Evolutionary conservation across 331 rosid genomes (phyloP).

Genomic region (Telfairia occidentalis): DNA sequence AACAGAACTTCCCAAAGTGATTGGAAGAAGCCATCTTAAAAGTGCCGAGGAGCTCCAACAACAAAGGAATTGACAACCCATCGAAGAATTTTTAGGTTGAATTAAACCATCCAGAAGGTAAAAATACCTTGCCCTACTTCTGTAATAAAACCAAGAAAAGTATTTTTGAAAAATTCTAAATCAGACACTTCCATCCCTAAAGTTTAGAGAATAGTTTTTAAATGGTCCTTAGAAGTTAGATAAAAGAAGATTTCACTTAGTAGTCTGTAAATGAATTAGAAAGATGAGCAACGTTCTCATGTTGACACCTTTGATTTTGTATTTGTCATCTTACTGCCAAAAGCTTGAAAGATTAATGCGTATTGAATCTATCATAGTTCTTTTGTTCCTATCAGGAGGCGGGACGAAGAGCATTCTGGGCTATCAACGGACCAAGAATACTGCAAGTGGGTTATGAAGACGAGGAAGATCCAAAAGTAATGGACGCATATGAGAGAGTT

Average conservation of each 20-base stretch:
- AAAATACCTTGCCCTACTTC: no score
- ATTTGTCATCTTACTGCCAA: neutral
- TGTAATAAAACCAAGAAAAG: neutral
- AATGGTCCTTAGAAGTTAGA: neutral
- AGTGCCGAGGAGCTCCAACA: neutral
- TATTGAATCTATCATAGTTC: neutral
- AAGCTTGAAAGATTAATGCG: neutral
- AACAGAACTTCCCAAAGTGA: no score
- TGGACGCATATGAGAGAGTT: constrained; percentile 83
- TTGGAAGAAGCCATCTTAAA: neutral
- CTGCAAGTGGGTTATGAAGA: constrained; percentile 82
- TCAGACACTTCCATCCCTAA: neutral
- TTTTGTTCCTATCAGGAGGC: constrained; percentile 43
- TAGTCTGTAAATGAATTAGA: neutral
- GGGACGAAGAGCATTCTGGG: constrained; percentile 90
- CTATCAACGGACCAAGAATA: constrained; percentile 85
- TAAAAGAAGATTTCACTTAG: neutral
- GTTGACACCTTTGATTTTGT: neutral
- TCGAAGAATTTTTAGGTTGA: neutral
- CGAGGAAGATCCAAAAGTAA: constrained; percentile 73
- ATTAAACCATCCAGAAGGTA: no score
- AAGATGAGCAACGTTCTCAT: neutral
- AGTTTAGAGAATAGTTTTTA: neutral
- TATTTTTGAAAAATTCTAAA: neutral
- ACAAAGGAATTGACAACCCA: neutral